Evolutionary conservation across 305 asterid species (phyloP), one percentile per base, ranked within the genome.

Genomic region (Ajuga reptans): DNA sequence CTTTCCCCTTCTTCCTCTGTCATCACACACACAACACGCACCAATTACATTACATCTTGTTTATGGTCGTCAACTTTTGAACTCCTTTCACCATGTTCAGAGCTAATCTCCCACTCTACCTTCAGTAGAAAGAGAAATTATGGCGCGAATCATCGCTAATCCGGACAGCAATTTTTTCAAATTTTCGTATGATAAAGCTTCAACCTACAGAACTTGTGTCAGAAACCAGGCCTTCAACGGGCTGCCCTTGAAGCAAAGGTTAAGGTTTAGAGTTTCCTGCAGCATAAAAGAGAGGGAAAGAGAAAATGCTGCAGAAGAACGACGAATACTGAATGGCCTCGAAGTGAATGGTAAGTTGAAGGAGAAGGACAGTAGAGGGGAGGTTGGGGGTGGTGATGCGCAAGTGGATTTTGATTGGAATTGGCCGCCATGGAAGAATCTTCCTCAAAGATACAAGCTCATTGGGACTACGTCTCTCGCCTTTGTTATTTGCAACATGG

Each of bases 401-500:
- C 43, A 78, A 70, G 81, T 72, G 79, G 93, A 80, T n/a, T 74
- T 84, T 76, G 75, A 72, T 16, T 68, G 80, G 94, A 78, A 82
- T 76, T 90, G 96, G 98, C 85, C 89, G 10, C 95, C 96, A 16
- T 93, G 95, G 99, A 82, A 86, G 85, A 87, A 87, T 79, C 80
- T 93, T 12, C 99, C 99, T 74, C 85, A 75, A 43, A 84, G 97
- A 80, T 93, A 93, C 73, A 85, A 87, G 82, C 95, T 93, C 58
- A 84, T 93, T 65, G 97, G 97, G 72, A 89, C 96, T 71, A 93
- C 97, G 14, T 86, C 99, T 45, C 79, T 93, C 52, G 97, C 99
- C 54, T 93, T 93, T 64, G 89, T 91, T 78, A 72, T 93, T 75
- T 93, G 97, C 82, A 91, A 93, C 78, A 93, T 93, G 99, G 99